phyloP scores from a whole-genome alignment of 306 rosid genomes.

The Elaeagnus macrophylla region DNA sequence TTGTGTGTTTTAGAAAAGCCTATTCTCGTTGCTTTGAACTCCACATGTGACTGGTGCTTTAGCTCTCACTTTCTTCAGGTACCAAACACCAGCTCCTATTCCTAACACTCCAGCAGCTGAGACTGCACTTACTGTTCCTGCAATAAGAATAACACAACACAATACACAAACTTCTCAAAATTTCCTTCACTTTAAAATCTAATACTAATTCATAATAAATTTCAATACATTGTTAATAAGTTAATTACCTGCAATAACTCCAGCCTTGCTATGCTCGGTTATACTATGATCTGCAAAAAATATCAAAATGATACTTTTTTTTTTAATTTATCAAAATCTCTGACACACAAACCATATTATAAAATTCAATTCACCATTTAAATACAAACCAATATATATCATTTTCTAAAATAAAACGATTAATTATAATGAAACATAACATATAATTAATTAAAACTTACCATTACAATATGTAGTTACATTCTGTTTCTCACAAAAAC shows the following conservation, averaged over 20 bases:
- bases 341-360: too few species aligned
- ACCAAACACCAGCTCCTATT: conserved; percentile 81
- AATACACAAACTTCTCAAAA: not conserved
- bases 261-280: conserved; percentile 38
- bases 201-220: not conserved
- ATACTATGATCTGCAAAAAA: conserved; percentile 51
- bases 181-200: not conserved
- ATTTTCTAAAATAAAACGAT: too few species aligned
- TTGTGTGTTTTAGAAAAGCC: conserved; percentile 57
- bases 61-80: conserved; percentile 59
- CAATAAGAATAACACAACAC: not conserved
- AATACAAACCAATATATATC: too few species aligned
- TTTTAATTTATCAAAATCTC: not conserved
- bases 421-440: too few species aligned
- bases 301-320: too few species aligned
- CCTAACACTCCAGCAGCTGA: conserved; percentile 74
- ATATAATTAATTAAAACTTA: too few species aligned
- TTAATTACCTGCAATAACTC: conserved; percentile 84
- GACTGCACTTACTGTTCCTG: conserved; percentile 64
- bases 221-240: not conserved
- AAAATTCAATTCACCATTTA: too few species aligned
- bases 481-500: conserved; percentile 62
- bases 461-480: conserved; percentile 77
- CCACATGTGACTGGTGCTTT: conserved; percentile 85
- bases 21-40: conserved; percentile 77